Evolutionary conservation across 2,329 filamentous ascomycete genomes (phyloP), one percentile per base, ranked within the genome.

Genomic region (Falciphora oryzae): DNA sequence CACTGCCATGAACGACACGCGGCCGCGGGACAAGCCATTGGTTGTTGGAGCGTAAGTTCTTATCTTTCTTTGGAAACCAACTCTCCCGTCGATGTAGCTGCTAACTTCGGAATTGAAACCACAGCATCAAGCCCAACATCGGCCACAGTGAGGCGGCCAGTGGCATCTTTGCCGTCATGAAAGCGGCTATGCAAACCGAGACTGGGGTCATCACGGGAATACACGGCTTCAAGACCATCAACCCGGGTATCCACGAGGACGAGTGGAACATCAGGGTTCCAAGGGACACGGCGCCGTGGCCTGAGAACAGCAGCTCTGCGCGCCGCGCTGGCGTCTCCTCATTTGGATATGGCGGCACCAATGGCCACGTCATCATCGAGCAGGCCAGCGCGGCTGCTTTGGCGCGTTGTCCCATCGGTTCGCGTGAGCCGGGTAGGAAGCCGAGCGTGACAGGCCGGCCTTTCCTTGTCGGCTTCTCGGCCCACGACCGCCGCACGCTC

Each of bases 311-410:
- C 16, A 31, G 63, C 5, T 68, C 72, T 32, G 58, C 79, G 18
- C 78, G 81, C 1, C 78, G 83, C 27, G 80, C 79, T 57, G 83
- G 80, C 65, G 76, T 86, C 67, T 85, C 85, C 68, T 83, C 80
- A 65, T 86, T 86, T 67, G 84, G 84, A 2, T 86, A 82, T 68
- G 84, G 84, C 1, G 84, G 84, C 57, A 83, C 83, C 7, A 85
- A 85, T 62, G 80, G 78, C 1, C 83, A 86, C 66, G 76, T 80
- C 1, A 79, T 84, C 53, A 66, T 85, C 60, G 82, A 85, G 32
- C 32, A 35, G 32, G 11, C 32, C 32, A 35, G 32, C 32, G 32
- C 32, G n/a, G n/a, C n/a, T n/a, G 32, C 32, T 14, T 13, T 35
- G 32, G 32, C 32, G 11, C 32, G 32, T 14, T 35, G 32, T n/a